phyloP scores from a whole-genome alignment of 805 yeast genomes.

The Priceomyces carsonii region DNA sequence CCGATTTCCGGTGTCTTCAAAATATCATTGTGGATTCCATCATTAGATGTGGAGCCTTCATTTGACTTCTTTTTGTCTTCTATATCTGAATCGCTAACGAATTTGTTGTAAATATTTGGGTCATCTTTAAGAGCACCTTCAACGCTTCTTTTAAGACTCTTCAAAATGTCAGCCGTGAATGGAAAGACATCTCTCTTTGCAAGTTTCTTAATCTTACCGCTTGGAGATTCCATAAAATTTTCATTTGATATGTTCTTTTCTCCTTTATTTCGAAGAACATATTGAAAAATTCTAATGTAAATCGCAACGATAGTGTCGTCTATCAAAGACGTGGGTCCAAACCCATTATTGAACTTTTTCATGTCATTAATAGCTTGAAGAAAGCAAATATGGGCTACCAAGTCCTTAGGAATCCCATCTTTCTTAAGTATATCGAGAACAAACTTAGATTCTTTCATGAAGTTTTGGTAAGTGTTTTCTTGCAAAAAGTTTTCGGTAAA shows the following conservation, averaged over 20 bases:
- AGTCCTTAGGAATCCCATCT: conserved; percentile 36
- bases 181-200: conserved; percentile 47
- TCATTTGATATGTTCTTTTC: conserved; percentile 1
- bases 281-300: conserved; percentile 50
- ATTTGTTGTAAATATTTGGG: conserved; percentile 33
- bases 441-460: conserved; percentile 38
- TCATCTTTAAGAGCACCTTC: conserved; percentile 30
- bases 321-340: conserved; percentile 71
- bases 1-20: conserved; percentile 2
- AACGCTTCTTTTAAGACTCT: conserved; percentile 26
- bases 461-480: conserved; percentile 43
- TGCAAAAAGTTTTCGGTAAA: conserved; percentile 56
- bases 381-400: conserved; percentile 42
- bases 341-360: conserved; percentile 74
- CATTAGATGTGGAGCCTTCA: neutral
- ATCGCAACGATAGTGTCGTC: conserved; percentile 72
- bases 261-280: conserved; percentile 13
- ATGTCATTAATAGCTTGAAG: conserved; percentile 58
- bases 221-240: conserved; percentile 25
- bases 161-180: conserved; percentile 34
- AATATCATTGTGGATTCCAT: neutral
- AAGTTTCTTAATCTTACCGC: conserved; percentile 33
- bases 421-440: conserved; percentile 25
- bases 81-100: conserved; percentile 8
- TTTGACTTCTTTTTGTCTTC: neutral